These are phyloP conservation scores for Leucoagaricus sp. DNA, from an alignment of 1,284 basidiomycete species.

Conservation along the genomic window DNA sequence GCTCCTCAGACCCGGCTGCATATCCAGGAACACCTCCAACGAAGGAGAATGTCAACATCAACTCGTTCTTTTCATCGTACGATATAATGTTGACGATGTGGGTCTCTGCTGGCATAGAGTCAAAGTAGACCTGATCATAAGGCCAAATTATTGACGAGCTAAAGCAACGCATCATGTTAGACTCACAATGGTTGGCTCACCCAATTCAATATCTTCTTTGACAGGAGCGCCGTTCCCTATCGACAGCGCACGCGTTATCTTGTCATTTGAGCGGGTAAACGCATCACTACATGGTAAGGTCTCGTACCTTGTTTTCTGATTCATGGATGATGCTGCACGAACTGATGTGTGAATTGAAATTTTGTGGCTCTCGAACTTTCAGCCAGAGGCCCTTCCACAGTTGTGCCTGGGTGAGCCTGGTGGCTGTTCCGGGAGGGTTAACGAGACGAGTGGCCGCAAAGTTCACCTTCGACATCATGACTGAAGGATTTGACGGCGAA, in stretches of 20 bases:
- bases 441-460: constrained; percentile 32
- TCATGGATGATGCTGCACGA: constrained; percentile 28
- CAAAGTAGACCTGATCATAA: constrained; percentile 36
- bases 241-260: constrained; percentile 23
- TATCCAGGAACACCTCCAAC: constrained; percentile 31
- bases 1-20: constrained; percentile 12
- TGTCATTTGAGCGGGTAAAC: background rate
- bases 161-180: background rate
- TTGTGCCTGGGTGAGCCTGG: constrained; percentile 29
- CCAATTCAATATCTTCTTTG: constrained; percentile 24
- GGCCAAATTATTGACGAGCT: background rate
- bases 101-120: constrained; percentile 21
- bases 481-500: background rate
- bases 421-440: constrained; percentile 28
- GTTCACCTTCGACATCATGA: constrained; percentile 9
- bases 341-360: constrained; percentile 29
- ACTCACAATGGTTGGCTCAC: constrained; percentile 30
- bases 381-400: constrained; percentile 34
- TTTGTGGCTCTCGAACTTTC: constrained; percentile 32
- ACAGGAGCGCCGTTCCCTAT: constrained; percentile 21
- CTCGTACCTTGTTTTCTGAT: constrained; percentile 28
- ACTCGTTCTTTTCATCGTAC: constrained; percentile 27
- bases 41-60: constrained; percentile 33
- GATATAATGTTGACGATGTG: constrained; percentile 34
- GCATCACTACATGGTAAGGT: constrained; percentile 16